Base-by-base conservation (phyloP, 2,329 filamentous ascomycete genomes). In the Cordyceps tenuipes region DNA sequence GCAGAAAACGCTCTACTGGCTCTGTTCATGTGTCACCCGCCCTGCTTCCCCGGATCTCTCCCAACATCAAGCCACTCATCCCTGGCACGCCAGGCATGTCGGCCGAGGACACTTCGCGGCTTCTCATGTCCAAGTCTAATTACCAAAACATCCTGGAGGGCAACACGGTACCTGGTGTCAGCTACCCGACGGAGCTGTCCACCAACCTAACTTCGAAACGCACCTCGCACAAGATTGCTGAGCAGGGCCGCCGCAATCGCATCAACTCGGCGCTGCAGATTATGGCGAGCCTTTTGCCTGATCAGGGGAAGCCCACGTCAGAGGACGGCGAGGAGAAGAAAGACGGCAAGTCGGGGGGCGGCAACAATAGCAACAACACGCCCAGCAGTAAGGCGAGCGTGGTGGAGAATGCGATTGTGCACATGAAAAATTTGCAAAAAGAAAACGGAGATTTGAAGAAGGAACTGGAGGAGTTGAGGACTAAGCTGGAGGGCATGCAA, bases 141-240 rank as follows among this genome's bases (percentile, higher is more conserved):
- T 99, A 99, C 68, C 93, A 97, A 69, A 96, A 97, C 67, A 94
- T 99, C 43, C 76, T 99, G 12, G 94, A 97, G 71, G 94, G 94
- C 53, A 97, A 91, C 55, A 87, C 88, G 60, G 85, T 97, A 0
- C 92, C 92, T 0, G 93, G 93, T 13, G 88, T 97, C 13, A 89
- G 88, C 1, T 97, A 97, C 66, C 92, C 93, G 0, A 91, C 89
- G 66, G 90, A 92, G 56, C 80, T 99, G 47, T 96, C 92, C 7
- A 95, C 92, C 23, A 96, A 96, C 65, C 77, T 99, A 29, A 97
- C 92, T 0, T 96, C 91, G 3, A 99, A 99, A 77, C 88, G 93
- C 57, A 97, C 94, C 2, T 96, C 91, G 48, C 94, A 99, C 77
- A 99, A 99, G 74, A 90, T 99, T 65, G 94, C 94, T 19, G 94